Evolutionary conservation across 345 rosid species (phyloP), one percentile per base, ranked within the genome.

Genomic region (Microcos paniculata): DNA sequence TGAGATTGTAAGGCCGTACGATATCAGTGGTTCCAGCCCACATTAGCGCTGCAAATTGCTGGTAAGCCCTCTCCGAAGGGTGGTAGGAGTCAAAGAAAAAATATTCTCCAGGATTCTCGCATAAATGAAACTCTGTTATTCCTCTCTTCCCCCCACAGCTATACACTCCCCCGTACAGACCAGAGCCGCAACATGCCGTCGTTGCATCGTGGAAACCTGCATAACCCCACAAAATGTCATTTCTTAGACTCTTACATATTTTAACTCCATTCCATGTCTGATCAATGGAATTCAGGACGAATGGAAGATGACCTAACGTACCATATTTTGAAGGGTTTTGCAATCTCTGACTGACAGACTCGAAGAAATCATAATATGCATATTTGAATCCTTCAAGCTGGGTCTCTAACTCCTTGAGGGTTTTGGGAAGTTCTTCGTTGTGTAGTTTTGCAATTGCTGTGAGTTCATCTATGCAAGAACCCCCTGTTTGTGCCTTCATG

Each of bases 111-210:
- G 97, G 97, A 26, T 84, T 83, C 23, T 82, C 76, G 75, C 98
- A 92, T 19, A 92, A 68, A 71, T 88, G 75, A 66, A 80, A 90
- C 78, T 89, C 82, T 67, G 85, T 89, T 18, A 73, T 33, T 79
- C 91, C 87, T 80, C 81, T 89, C 57, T 26, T 73, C 53, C 94
- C 94, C 76, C 98, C 97, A 71, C 98, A 91, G 82, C 95, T 92
- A n/a, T 71, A 81, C 7, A 85, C 85, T 78, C 98, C 98, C 81
- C 92, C 75, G 74, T 38, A 88, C 55, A 45, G 46, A 58, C 97
- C 98, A 33, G 84, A 80, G 30, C 98, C 98, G 73, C 98, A 92
- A 66, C 96, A 94, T 52, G 94, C 98, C 59, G 64, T 77, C 52
- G 81, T 78, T 19, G 89, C 98, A 78, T 88, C 86, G 79, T 81